Evolutionary conservation across 768 basidiomycete species (phyloP), one percentile per base, ranked within the genome.

Genomic region (Amanita molliuscula): DNA sequence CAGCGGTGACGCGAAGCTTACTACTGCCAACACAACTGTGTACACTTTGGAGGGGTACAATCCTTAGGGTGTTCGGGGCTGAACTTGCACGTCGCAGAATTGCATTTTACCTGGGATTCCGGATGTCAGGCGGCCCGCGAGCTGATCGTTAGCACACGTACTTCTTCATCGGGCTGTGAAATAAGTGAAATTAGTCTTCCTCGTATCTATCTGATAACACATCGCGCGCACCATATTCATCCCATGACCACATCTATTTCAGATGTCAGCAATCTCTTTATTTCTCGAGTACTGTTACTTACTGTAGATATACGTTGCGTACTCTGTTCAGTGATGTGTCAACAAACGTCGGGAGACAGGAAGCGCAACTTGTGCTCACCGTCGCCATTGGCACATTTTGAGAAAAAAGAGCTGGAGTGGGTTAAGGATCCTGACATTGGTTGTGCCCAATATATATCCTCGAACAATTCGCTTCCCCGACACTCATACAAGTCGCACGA

Each of bases 1-100:
- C 13, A 38, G 44, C 37, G 35, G 18, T 23, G 20, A 43, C 33
- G n/a, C 48, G 49, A 48, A 68, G 15, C 82, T 57, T 63, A 84
- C 82, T 84, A 83, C 63, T 84, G 82, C 80, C 82, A 83, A 61
- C 82, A 84, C 50, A 70, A 73, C 53, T 72, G 62, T 54, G 64
- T 70, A 59, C 82, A 84, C 38, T 62, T 55, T 31, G 78, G 77
- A 3, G 75, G 71, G 42, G 57, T 49, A 60, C 82, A 84, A 33
- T 65, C 59, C 36, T 44, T 58, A 33, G 81, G 68, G 60, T 84
- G 82, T 29, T 57, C 65, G 6, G 73, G 72, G 57, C 82, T 84
- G 58, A 84, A 83, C 65, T 74, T 81, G 67, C 82, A 84, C 53
- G 65, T 74, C 35, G 65, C 65, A 49, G 77, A 65, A 56, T 77